Base-by-base conservation (phyloP, 2,329 filamentous ascomycete genomes). In the Polytolypa hystricis region DNA sequence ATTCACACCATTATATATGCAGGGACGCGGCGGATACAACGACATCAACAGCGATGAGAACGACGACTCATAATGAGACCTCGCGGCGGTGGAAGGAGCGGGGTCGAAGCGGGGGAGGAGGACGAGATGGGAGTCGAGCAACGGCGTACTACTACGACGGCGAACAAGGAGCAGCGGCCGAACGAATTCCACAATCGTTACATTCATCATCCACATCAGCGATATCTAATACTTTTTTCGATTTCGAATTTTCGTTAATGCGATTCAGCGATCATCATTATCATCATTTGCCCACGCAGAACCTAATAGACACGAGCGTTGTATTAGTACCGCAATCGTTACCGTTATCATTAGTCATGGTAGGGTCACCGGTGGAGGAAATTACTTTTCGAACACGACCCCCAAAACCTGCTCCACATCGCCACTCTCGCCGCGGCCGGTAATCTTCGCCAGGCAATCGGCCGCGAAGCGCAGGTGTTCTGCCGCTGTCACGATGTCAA, bases 381-480 rank as follows among this genome's bases (percentile, higher is more conserved):
- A 75, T 69, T 65, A 93, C 84, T 93, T 96, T 59, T 96, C 89
- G 64, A 98, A 98, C 3, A 98, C 87, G 15, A 98, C 87, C 0
- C 91, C 91, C 30, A 98, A 64, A 5, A 98, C 84, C 54, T 96
- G 91, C 56, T 98, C 89, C 11, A 96, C 85, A 58, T 96, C 89
- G 2, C 86, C 84, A 27, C 73, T 74, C 49, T 86, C 84, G 1
- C 86, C 87, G 38, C 76, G 76, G 1, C 91, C 91, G 1, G 86
- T 96, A 49, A 96, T 93, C 39, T 78, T 76, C 2, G 85, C 81
- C n/a, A 95, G 67, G 44, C 77, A 79, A 35, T 79, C 74, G 1
- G 84, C 86, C 9, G 86, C 87, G 46, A 75, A 77, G 29, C 91
- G 79, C 38, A 98, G 67, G 53, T 87, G 77, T 59, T 98, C 91